These are phyloP conservation scores for Delonix regia DNA, from an alignment of 306 rosid species.

Conservation along the genomic window DNA sequence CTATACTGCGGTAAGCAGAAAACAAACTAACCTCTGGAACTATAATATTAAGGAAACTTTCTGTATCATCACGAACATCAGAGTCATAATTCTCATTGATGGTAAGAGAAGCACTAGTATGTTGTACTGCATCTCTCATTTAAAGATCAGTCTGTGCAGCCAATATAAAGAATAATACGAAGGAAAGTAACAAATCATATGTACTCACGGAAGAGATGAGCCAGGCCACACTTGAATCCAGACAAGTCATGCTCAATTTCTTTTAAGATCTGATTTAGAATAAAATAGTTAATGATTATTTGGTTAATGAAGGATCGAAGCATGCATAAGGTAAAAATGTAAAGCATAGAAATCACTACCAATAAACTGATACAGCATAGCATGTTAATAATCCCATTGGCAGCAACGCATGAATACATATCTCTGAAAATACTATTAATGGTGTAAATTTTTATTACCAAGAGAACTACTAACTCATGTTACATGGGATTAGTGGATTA, in stretches of 20 bases:
- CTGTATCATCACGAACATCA: slow-evolving; percentile 86
- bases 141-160: slow-evolving; percentile 16
- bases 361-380: neutral
- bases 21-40: slow-evolving; percentile 79
- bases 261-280: slow-evolving; percentile 57
- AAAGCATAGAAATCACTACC: neutral
- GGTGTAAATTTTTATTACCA: neutral
- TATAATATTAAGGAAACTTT: slow-evolving; percentile 73
- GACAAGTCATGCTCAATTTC: slow-evolving; percentile 86
- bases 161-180: neutral
- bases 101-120: slow-evolving; percentile 96
- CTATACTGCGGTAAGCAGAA: neutral
- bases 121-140: slow-evolving; percentile 67
- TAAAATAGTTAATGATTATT: neutral
- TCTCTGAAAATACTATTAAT: neutral
- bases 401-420: neutral
- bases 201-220: slow-evolving; percentile 85
- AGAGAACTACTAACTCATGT: neutral
- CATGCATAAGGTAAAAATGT: neutral
- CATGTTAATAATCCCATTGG: neutral
- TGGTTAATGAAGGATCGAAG: neutral
- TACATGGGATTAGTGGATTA: too few relatives aligned
- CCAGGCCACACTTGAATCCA: slow-evolving; percentile 87
- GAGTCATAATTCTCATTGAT: slow-evolving; percentile 94
- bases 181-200: neutral